Conservation (phyloP, 192 early-diverging fungal species). For the Chytriomyces confervae region DNA sequence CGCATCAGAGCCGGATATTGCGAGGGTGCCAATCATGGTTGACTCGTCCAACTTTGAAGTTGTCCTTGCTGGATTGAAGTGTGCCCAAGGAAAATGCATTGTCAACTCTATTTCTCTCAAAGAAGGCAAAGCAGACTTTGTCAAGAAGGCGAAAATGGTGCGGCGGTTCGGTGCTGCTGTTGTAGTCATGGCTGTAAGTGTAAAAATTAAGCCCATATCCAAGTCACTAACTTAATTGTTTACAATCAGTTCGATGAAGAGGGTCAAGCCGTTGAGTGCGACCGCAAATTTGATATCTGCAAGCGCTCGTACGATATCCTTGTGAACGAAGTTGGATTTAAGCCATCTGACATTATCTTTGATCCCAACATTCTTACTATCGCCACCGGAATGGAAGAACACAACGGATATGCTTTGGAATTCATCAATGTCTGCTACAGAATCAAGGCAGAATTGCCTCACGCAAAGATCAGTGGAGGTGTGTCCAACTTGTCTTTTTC, state of each 20-base stretch:
- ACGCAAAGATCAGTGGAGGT: slow-evolving; percentile 93
- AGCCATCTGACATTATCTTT: slow-evolving; percentile 81
- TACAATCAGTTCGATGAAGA: slow-evolving; percentile 80
- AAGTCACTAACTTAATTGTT: not conserved
- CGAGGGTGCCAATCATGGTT: slow-evolving; percentile 88
- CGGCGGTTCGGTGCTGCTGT: slow-evolving; percentile 93
- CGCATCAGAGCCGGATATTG: slow-evolving; percentile 92
- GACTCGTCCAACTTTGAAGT: slow-evolving; percentile 99
- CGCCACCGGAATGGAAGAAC: slow-evolving; percentile 96
- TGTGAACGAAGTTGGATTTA: slow-evolving; percentile 83
- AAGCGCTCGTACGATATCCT: slow-evolving; percentile 88
- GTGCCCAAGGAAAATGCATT: slow-evolving; percentile 96
- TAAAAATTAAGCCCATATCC: no score
- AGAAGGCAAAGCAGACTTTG: slow-evolving; percentile 91
- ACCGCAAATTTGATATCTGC: slow-evolving; percentile 90
- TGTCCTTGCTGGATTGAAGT: slow-evolving; percentile 92
- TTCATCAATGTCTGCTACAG: slow-evolving; percentile 78
- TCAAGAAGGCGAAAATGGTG: slow-evolving; percentile 87
- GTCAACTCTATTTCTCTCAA: slow-evolving; percentile 97
- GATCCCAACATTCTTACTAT: slow-evolving; percentile 97
- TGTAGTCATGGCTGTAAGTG: slow-evolving; percentile 88
- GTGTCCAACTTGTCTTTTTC: slow-evolving; percentile 98
- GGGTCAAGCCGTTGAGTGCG: slow-evolving; percentile 85
- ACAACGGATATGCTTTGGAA: slow-evolving; percentile 95
- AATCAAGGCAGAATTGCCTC: slow-evolving; percentile 83